Evolutionary conservation across 2,329 filamentous ascomycete species (phyloP), one percentile per base, ranked within the genome.

Genomic region (Colletotrichum sp.): DNA sequence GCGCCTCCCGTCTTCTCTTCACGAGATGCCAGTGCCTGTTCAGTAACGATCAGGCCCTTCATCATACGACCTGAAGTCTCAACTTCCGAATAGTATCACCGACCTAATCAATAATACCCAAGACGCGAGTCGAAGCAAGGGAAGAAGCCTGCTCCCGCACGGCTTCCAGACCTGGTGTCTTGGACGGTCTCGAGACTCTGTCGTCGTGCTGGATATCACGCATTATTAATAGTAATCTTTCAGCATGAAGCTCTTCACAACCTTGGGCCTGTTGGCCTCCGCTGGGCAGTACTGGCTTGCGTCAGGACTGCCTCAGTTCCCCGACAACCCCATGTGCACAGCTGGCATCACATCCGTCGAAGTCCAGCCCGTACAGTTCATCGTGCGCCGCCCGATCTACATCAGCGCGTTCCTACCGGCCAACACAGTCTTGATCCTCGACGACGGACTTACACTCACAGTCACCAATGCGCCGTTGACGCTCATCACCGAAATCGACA

Each of bases 331-430:
- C 7, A 61, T 75, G 30, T 76, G 74, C 39, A 61, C 74, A 36
- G 74, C 71, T 12, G 74, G 74, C 30, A 76, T 76, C 67, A 76
- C 74, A 6, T 76, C 72, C 18, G 74, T 76, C 28, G 74, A 76
- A 36, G 72, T 76, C 10, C 74, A 76, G 43, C 74, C 74, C 60
- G 74, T 76, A 14, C 60, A 76, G 67, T 67, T 76, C 32, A 57
- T 76, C 52, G 60, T 74, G 34, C 68, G 67, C 43, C 74, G 73
- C 32, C 74, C 74, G 34, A 76, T 76, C 60, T 76, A 71, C 72
- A 75, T 76, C 72, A 76, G 74, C 72, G 74, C 71, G 7, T 76
- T 66, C 32, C 24, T 76, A 13, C 74, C 74, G 7, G 66, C 43
- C 39, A 76, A 76, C 34, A 76, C 74, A 6, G 66, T 68, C 21